Conservation (phyloP, 1,139 yeast species). For the Saccharomyces pastorianus region DNA sequence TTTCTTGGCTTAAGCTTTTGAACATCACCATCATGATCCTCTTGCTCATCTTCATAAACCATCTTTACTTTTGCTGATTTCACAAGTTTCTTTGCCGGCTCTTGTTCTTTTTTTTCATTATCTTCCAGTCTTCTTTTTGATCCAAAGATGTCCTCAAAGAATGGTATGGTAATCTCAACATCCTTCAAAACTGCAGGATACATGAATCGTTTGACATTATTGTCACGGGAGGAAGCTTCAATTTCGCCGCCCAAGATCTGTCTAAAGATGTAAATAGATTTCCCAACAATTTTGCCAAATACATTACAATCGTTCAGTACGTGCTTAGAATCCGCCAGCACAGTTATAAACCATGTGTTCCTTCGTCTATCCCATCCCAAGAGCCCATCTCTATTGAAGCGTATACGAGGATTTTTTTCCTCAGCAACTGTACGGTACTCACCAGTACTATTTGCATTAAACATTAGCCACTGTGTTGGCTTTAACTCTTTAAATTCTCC, state of each 20-base stretch:
- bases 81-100: conserved; percentile 13
- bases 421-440: conserved; percentile 34
- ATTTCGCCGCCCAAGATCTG: conserved; percentile 47
- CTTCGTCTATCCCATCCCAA: conserved; percentile 42
- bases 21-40: conserved; percentile 19
- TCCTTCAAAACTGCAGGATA: conserved; percentile 44
- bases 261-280: conserved; percentile 47
- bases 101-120: conserved; percentile 1
- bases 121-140: conserved; percentile 6
- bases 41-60: conserved; percentile 27
- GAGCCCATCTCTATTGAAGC: conserved; percentile 47
- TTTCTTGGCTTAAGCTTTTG: conserved; percentile 31
- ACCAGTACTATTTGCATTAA: background rate
- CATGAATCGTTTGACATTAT: conserved; percentile 37
- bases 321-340: conserved; percentile 27
- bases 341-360: conserved; percentile 26
- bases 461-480: background rate
- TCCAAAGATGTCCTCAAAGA: conserved; percentile 42
- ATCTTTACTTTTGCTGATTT: conserved; percentile 26
- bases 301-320: conserved; percentile 38
- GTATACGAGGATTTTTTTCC: conserved; percentile 51
- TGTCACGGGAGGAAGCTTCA: conserved; percentile 24
- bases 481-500: conserved; percentile 37
- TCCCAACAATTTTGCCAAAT: conserved; percentile 59
- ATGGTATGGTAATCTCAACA: conserved; percentile 41